Evolutionary conservation across 768 basidiomycete genomes (phyloP).

Genomic region (Rhizopogon salebrosus): DNA sequence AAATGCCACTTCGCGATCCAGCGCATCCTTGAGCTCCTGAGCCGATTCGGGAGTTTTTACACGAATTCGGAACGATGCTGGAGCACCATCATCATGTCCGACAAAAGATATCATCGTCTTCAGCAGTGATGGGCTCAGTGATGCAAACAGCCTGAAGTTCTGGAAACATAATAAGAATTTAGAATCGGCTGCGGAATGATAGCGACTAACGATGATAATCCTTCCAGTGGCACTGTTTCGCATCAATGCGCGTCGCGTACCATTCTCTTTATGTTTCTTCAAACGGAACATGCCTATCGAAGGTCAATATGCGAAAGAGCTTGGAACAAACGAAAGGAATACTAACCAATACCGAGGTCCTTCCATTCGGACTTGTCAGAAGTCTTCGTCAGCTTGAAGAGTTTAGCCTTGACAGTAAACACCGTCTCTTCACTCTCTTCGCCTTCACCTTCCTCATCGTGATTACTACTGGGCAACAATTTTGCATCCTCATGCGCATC

Average conservation of each 20-base stretch:
- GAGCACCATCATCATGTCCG: slow-evolving; percentile 55
- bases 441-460: slow-evolving; percentile 72
- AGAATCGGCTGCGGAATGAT: neutral
- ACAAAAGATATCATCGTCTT: slow-evolving; percentile 60
- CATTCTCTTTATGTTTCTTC: slow-evolving; percentile 68
- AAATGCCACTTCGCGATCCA: slow-evolving; percentile 59
- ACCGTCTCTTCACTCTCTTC: slow-evolving; percentile 76
- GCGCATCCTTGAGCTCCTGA: slow-evolving; percentile 46
- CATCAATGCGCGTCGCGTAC: slow-evolving; percentile 55
- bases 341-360: slow-evolving; percentile 64
- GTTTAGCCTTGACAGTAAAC: slow-evolving; percentile 55
- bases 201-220: slow-evolving; percentile 58
- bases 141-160: slow-evolving; percentile 70
- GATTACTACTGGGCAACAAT: slow-evolving; percentile 25
- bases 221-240: slow-evolving; percentile 74
- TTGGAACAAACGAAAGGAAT: neutral
- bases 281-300: slow-evolving; percentile 57
- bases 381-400: slow-evolving; percentile 52
- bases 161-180: slow-evolving; percentile 24
- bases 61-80: slow-evolving; percentile 59
- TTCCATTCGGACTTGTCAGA: slow-evolving; percentile 49
- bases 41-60: slow-evolving; percentile 57
- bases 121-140: slow-evolving; percentile 46
- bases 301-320: neutral
- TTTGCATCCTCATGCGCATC: slow-evolving; percentile 9